Evolutionary conservation across 2,329 filamentous ascomycete genomes (phyloP).

Genomic region (Aureobasidium pullulans): DNA sequence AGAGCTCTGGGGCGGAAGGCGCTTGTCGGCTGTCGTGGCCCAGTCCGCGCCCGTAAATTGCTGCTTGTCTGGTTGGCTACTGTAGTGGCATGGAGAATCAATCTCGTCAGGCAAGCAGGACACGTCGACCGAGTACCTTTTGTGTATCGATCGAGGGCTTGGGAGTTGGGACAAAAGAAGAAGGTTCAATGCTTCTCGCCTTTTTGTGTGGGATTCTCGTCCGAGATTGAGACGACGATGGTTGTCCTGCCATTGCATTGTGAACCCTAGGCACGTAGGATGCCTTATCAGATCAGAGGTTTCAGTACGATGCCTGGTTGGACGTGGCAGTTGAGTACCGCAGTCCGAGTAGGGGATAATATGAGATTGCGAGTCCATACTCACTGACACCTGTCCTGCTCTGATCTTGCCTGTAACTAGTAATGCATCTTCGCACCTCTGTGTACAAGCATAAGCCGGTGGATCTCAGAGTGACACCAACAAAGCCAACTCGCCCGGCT

Average conservation of each 20-base stretch:
- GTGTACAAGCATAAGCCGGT: constrained; percentile 8
- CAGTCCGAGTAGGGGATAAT: not conserved
- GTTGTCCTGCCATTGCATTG: constrained; percentile 1
- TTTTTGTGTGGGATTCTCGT: not conserved
- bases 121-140: not conserved
- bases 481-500: constrained; percentile 4
- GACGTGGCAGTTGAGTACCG: not conserved
- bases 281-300: not conserved
- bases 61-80: constrained; percentile 2
- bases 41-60: constrained; percentile 3
- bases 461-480: constrained; percentile 2
- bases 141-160: not conserved
- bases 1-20: not conserved
- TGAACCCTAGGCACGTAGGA: not conserved
- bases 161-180: not conserved
- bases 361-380: not conserved
- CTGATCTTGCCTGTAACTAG: not conserved
- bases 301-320: not conserved
- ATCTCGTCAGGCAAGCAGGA: not conserved
- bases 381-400: constrained; percentile 7
- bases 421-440: not conserved
- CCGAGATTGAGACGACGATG: not conserved
- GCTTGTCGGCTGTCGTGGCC: constrained; percentile 9
- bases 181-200: not conserved
- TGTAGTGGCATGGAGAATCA: constrained; percentile 5